These are phyloP conservation scores for Ceratobasidium papillatum DNA, from an alignment of 1,284 basidiomycete genomes.

Conservation along the genomic window DNA sequence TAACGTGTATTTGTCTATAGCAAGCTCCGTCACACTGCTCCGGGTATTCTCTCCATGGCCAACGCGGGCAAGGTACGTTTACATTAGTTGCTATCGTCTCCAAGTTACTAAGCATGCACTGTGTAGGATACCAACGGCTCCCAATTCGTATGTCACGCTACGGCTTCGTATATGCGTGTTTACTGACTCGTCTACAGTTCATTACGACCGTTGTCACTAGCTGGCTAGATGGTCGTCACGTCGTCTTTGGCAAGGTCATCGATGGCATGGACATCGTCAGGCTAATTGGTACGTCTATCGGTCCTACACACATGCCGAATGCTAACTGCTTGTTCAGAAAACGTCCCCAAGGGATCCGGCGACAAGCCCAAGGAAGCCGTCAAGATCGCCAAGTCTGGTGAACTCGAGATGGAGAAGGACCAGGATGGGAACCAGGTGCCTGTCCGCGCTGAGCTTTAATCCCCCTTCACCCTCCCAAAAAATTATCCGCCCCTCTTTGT, in stretches of 20 bases:
- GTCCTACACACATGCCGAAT: neutral
- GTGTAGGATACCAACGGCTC: slow-evolving; percentile 63
- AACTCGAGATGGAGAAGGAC: slow-evolving; percentile 72
- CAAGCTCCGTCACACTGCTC: slow-evolving; percentile 88
- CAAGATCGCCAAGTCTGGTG: slow-evolving; percentile 81
- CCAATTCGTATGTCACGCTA: slow-evolving; percentile 68
- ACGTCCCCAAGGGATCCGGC: slow-evolving; percentile 68
- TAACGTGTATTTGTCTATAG: slow-evolving; percentile 52
- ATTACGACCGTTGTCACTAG: slow-evolving; percentile 81
- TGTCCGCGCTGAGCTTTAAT: slow-evolving; percentile 88
- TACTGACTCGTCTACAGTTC: slow-evolving; percentile 61
- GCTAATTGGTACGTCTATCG: slow-evolving; percentile 67
- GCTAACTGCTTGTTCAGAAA: slow-evolving; percentile 59
- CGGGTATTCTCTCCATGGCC: slow-evolving; percentile 92
- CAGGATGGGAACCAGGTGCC: slow-evolving; percentile 87
- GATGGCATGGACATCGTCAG: slow-evolving; percentile 89
- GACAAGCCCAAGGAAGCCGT: slow-evolving; percentile 81
- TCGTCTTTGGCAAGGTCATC: slow-evolving; percentile 90
- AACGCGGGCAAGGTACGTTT: slow-evolving; percentile 66
- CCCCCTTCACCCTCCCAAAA: slow-evolving; percentile 36
- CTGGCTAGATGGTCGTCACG: slow-evolving; percentile 81
- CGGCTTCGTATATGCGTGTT: slow-evolving; percentile 40
- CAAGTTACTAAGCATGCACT: slow-evolving; percentile 48
- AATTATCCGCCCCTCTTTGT: slow-evolving; percentile 24
- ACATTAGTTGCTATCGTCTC: neutral